Base-by-base conservation (phyloP, 2,329 filamentous ascomycete species). In the Cercospora sesami region DNA sequence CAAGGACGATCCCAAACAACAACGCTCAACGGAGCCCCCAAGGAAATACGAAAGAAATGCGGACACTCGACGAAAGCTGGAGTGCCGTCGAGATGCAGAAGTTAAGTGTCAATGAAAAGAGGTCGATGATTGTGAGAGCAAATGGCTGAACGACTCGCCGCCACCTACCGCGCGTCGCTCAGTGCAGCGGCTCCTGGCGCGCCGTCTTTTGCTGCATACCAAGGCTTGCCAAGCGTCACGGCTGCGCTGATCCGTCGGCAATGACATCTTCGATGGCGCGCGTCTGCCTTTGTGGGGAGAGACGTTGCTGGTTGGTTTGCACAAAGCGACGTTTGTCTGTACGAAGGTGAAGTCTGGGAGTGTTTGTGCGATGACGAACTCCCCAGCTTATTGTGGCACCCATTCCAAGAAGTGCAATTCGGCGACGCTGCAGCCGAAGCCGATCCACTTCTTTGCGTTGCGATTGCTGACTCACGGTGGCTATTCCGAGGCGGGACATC, bases 221-320 rank as follows among this genome's bases (percentile, higher is more conserved):
- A 59, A 59, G 55, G 36, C 55, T 36, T 59, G 28, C 28, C 55
- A 31, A 59, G 31, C 21, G 55, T 59, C 23, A 36, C 55, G 55
- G 55, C 55, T 59, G 14, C 55, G 55, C 31, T 33, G 31, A 59
- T 31, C 55, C 55, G 55, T 18, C n/a, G 23, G 23, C 10, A 28
- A 64, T 64, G 55, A 59, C 30, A 59, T 59, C 30, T 59, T 59
- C 18, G 55, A 23, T 59, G 55, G 55, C 55, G 30, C 55, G 28
- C 23, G 48, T 55, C n/a, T 28, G 48, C 23, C 23, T 16, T n/a
- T 55, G 48, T 55, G 42, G n/a, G 42, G 42, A 10, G 23, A 8
- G 48, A 53, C 16, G 5, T 26, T 53, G 23, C 48, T 28, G 23
- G 48, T n/a, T 28, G 48, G 23, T 28, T 28, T 55, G 48, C 16